A percentile compares a stretch with the other conserved stretches of the same genome.
Evolutionary conservation across 371 early-diverging fungal genomes (phyloP).

Genomic region (Blakeslea trispora): DNA sequence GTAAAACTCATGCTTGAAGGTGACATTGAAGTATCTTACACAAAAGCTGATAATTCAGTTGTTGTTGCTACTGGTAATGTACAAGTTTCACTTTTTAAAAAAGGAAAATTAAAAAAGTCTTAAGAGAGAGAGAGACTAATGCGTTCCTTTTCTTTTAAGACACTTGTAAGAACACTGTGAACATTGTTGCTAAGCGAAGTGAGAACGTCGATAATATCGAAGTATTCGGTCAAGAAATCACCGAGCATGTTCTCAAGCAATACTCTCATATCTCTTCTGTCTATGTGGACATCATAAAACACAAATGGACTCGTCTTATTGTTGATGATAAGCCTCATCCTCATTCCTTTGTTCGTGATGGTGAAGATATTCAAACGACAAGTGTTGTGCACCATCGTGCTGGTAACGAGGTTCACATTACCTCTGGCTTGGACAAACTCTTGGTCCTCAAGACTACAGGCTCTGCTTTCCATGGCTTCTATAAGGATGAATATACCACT

Average conservation of each 20-base stretch:
- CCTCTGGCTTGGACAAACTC: conserved; percentile 66
- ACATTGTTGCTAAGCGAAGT: conserved; percentile 75
- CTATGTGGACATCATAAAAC: conserved; percentile 74
- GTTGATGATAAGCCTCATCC: conserved; percentile 72
- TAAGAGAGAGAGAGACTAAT: neutral
- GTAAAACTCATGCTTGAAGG: conserved; percentile 75
- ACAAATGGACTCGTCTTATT: conserved; percentile 75
- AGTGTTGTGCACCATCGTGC: conserved; percentile 58
- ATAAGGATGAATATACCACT: conserved; percentile 77
- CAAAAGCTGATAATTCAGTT: conserved; percentile 77
- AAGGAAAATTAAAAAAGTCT: no score
- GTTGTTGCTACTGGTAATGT: conserved; percentile 50
- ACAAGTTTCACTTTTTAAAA: neutral
- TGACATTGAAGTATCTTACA: conserved; percentile 76
- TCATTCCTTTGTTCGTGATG: conserved; percentile 81
- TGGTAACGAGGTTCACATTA: conserved; percentile 52
- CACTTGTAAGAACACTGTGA: conserved; percentile 85
- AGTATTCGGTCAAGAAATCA: conserved; percentile 72
- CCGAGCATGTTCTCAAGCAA: conserved; percentile 69
- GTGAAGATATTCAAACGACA: conserved; percentile 71
- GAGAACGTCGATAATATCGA: conserved; percentile 73
- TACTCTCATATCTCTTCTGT: conserved; percentile 71
- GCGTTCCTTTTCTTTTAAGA: conserved; percentile 25
- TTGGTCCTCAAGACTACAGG: conserved; percentile 80
- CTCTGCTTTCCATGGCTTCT: conserved; percentile 79